A percentile compares a stretch with the other conserved stretches of the same genome.
Conservation (phyloP, 164 flowering plant genomes). For the Piper longum region DNA sequence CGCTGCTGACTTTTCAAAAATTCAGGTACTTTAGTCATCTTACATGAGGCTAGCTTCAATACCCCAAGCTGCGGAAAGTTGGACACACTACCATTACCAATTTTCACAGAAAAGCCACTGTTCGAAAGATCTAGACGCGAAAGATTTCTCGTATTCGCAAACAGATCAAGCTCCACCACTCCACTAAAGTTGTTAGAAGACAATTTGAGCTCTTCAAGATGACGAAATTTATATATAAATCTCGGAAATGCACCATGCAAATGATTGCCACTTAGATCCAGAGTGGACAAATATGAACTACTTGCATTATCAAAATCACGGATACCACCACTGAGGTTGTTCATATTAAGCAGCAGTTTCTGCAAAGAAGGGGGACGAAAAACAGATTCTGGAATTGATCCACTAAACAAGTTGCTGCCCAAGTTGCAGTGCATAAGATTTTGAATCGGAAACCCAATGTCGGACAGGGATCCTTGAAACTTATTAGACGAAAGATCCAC, state of each 20-base stretch:
- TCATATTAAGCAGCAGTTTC: constrained; percentile 16
- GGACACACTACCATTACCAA: not conserved
- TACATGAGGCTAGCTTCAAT: constrained; percentile 31
- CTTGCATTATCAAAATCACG: constrained; percentile 8
- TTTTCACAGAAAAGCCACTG: constrained; percentile 9
- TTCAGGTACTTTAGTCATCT: constrained; percentile 18
- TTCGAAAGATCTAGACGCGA: constrained; percentile 23
- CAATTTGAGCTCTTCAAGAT: constrained; percentile 14
- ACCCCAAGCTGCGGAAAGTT: constrained; percentile 15
- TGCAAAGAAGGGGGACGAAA: constrained; percentile 24
- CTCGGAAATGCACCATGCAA: constrained; percentile 24
- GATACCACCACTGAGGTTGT: constrained; percentile 20
- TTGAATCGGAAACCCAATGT: constrained; percentile 12
- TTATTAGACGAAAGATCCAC: constrained; percentile 35
- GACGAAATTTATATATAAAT: constrained; percentile 11
- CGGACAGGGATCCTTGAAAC: constrained; percentile 28
- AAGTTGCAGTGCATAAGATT: constrained; percentile 19
- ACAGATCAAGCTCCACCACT: constrained; percentile 1
- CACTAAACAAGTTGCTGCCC: constrained; percentile 22
- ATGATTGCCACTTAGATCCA: constrained; percentile 16
- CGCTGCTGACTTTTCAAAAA: constrained; percentile 19
- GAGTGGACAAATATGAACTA: constrained; percentile 7
- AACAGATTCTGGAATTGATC: constrained; percentile 25
- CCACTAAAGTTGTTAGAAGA: constrained; percentile 28
- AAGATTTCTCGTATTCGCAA: constrained; percentile 16